Evolutionary conservation across 192 early-diverging fungal species (phyloP), one percentile per base, ranked within the genome.

Genomic region (Cladochytrium replicatum): DNA sequence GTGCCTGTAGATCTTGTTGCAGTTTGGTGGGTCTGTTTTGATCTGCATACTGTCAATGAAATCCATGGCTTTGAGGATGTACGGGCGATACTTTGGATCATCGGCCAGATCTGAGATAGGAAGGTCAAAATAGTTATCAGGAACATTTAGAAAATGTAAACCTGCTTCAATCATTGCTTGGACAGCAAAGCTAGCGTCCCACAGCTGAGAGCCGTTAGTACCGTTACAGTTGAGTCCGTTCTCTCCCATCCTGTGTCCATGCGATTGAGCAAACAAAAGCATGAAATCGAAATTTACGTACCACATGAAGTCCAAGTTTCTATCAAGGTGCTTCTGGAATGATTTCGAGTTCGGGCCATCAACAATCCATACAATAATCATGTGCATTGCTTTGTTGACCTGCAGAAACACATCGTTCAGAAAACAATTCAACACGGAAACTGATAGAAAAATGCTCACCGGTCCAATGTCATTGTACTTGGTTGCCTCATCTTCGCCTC

Each of bases 121-220:
- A 44, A 37, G 17, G 17, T 13, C 13, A n/a, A n/a, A n/a, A 30
- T 13, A 9, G 9, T 48, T 15, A 47, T 11, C 15, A 30, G 32
- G 9, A 9, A 47, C 27, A 48, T 8, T 48, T 23, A 48, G 27
- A 8, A 41, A 41, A 6, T 9, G 9, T 41, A 22, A 28, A 15
- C 55, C 62, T 4, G 82, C 64, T 41, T 96, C 95, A 3, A 86
- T 68, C 1, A 75, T 61, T 0, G 93, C 95, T 56, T 95, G 93
- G 27, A 81, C 81, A 28, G 78, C 64, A 66, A 96, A 88, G 0
- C 88, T 78, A 1, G 89, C 84, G 63, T 99, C 95, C 95, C 95
- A 99, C 29, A 97, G 65, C 62, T 99, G 95, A 46, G 84, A 87
- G 7, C 95, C 95, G 50, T 99, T 96, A 11, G 95, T 99, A 6